phyloP scores from a whole-genome alignment of 148 eudicot species.

The Arctostaphylos glauca region DNA sequence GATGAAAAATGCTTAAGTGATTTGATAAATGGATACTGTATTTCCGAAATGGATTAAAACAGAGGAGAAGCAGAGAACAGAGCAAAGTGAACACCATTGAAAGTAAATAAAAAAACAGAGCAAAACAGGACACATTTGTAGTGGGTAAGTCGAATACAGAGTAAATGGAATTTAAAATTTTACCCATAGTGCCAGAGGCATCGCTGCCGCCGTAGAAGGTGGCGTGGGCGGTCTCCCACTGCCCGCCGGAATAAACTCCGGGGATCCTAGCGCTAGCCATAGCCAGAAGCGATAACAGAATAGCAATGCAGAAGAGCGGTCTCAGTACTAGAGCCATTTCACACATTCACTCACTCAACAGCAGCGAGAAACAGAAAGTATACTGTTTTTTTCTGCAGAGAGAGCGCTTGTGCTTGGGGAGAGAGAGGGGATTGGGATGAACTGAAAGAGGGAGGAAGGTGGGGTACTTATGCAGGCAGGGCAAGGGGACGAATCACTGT shows the following conservation, averaged over 20 bases:
- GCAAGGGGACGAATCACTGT: constrained; percentile 18
- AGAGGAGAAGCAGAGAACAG: background rate
- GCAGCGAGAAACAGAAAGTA: background rate
- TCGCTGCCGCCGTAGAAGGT: constrained; percentile 83
- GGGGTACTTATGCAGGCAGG: constrained; percentile 25
- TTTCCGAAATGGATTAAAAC: background rate
- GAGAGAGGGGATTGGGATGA: constrained; percentile 10
- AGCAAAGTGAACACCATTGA: background rate
- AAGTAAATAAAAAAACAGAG: background rate
- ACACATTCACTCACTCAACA: background rate
- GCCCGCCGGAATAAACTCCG: constrained; percentile 59
- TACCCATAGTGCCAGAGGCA: constrained; percentile 95
- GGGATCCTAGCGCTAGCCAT: constrained; percentile 46
- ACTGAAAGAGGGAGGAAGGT: constrained; percentile 25
- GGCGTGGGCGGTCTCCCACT: constrained; percentile 79
- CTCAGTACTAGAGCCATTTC: constrained; percentile 19
- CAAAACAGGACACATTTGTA: too few relatives aligned
- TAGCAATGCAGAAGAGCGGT: constrained; percentile 21
- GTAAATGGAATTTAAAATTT: background rate
- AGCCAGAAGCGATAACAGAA: constrained; percentile 22
- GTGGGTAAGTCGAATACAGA: background rate
- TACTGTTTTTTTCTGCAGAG: background rate
- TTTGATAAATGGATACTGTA: background rate
- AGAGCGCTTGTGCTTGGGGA: background rate
- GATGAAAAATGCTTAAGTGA: background rate